A percentile compares a stretch with the other conserved stretches of the same genome.
Evolutionary conservation across 1,284 basidiomycete genomes (phyloP).

Genomic region (Apiotrichum siamense): DNA sequence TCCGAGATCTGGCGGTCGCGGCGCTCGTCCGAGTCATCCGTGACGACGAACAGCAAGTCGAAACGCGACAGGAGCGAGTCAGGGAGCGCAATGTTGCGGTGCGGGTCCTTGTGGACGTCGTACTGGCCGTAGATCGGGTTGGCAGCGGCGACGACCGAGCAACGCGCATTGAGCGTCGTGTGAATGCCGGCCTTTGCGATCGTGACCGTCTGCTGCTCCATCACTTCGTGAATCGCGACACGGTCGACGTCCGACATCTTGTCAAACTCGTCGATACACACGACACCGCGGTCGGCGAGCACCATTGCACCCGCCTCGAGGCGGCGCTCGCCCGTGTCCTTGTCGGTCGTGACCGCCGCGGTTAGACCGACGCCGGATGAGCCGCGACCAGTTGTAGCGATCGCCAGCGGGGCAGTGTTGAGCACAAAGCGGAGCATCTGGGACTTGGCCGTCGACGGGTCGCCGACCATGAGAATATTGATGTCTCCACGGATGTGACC

Average conservation of each 20-base stretch:
- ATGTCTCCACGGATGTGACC: slow-evolving; percentile 99
- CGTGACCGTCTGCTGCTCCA: slow-evolving; percentile 99
- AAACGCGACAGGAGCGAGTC: slow-evolving; percentile 99
- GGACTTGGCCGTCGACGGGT: slow-evolving; percentile 96
- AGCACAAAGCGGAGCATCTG: slow-evolving; percentile 95
- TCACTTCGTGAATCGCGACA: slow-evolving; percentile 99
- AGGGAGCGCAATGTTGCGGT: slow-evolving; percentile 96
- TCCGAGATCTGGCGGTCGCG: slow-evolving; percentile 93
- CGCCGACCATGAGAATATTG: slow-evolving; percentile 99
- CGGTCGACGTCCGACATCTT: slow-evolving; percentile 99
- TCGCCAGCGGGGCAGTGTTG: slow-evolving; percentile 91
- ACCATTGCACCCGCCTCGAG: slow-evolving; percentile 99
- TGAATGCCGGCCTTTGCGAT: slow-evolving; percentile 99
- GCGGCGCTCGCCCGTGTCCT: slow-evolving; percentile 87
- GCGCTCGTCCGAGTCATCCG: slow-evolving; percentile 93
- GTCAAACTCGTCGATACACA: slow-evolving; percentile 99
- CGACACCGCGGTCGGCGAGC: slow-evolving; percentile 96
- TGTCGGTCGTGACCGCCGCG: slow-evolving; percentile 97
- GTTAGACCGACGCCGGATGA: slow-evolving; percentile 98
- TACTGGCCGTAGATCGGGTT: slow-evolving; percentile 99
- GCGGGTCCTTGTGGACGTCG: slow-evolving; percentile 98
- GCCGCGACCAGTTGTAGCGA: slow-evolving; percentile 95
- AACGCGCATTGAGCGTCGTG: slow-evolving; percentile 94
- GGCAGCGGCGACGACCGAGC: slow-evolving; percentile 95
- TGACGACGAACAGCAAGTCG: slow-evolving; percentile 95